Conservation (phyloP, 257 asterid species). For the Solanum dulcamara region DNA sequence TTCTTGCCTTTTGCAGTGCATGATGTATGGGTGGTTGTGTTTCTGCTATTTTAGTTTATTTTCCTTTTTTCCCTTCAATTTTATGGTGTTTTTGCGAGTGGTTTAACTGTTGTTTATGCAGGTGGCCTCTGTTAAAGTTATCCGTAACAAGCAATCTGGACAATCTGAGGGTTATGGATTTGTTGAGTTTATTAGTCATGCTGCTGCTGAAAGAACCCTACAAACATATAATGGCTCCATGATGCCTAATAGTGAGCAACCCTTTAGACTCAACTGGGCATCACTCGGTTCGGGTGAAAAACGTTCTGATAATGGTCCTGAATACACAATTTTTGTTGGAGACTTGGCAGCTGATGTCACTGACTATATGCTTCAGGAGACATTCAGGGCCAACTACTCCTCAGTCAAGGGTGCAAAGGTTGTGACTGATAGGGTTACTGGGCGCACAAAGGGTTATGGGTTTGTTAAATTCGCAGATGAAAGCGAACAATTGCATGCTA, state of each 20-base stretch:
- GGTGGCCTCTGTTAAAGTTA: slow-evolving; percentile 68
- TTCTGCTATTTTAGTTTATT: neutral
- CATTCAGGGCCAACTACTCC: slow-evolving; percentile 60
- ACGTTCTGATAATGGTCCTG: slow-evolving; percentile 63
- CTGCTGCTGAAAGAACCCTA: slow-evolving; percentile 74
- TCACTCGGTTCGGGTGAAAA: slow-evolving; percentile 89
- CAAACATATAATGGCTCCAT: slow-evolving; percentile 54
- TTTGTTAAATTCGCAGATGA: slow-evolving; percentile 83
- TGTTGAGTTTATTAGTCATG: slow-evolving; percentile 69
- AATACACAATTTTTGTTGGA: slow-evolving; percentile 79
- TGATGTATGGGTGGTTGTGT: neutral
- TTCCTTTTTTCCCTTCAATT: neutral
- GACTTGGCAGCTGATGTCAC: slow-evolving; percentile 95
- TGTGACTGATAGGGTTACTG: slow-evolving; percentile 78
- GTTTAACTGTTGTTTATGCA: slow-evolving; percentile 3
- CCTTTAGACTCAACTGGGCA: slow-evolving; percentile 89
- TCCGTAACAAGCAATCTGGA: slow-evolving; percentile 70
- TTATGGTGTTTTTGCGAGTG: neutral
- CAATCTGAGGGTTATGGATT: slow-evolving; percentile 92
- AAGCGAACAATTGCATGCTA: slow-evolving; percentile 73
- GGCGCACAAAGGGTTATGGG: slow-evolving; percentile 88
- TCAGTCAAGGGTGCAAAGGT: slow-evolving; percentile 86
- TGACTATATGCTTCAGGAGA: slow-evolving; percentile 80
- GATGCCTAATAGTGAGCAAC: slow-evolving; percentile 75
- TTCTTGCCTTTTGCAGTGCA: neutral